Conservation (phyloP, 2,329 filamentous ascomycete species). For the Botrytis deweyae region DNA sequence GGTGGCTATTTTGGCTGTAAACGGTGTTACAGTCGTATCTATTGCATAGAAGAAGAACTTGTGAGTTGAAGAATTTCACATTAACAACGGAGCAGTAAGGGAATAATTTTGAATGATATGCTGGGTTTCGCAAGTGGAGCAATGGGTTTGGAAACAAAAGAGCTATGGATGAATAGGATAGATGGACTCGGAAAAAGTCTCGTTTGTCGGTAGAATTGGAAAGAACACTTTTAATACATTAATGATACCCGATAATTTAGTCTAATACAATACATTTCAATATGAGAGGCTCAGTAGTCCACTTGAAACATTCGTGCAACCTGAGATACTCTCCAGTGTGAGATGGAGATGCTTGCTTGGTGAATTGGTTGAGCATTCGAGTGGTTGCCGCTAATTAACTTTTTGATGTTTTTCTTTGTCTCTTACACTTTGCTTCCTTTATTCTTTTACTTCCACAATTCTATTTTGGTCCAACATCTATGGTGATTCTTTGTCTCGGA, state of each 20-base stretch:
- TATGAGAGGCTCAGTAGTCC: not conserved
- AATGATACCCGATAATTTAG: constrained; percentile 21
- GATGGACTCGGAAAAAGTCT: not conserved
- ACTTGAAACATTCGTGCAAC: not conserved
- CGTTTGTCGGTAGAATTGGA: constrained; percentile 1
- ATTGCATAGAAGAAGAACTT: not conserved
- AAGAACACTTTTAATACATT: constrained; percentile 17
- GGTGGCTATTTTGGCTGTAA: constrained; percentile 68
- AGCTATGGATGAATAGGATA: not conserved
- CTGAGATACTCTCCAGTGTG: not conserved
- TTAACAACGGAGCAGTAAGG: not conserved
- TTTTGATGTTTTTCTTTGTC: not conserved
- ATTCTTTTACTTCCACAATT: not conserved
- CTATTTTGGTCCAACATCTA: not conserved
- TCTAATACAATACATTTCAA: constrained; percentile 9
- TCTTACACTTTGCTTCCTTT: not conserved
- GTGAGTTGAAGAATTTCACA: not conserved
- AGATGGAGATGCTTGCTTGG: not conserved
- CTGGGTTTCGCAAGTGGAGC: not conserved
- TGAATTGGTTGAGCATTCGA: not conserved
- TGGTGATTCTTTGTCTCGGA: not conserved
- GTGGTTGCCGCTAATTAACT: not conserved
- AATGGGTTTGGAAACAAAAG: constrained; percentile 12
- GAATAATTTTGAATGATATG: not conserved
- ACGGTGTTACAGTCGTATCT: not conserved